phyloP scores from a whole-genome alignment of 2,329 filamentous ascomycete species.

The Phoma sp. region DNA sequence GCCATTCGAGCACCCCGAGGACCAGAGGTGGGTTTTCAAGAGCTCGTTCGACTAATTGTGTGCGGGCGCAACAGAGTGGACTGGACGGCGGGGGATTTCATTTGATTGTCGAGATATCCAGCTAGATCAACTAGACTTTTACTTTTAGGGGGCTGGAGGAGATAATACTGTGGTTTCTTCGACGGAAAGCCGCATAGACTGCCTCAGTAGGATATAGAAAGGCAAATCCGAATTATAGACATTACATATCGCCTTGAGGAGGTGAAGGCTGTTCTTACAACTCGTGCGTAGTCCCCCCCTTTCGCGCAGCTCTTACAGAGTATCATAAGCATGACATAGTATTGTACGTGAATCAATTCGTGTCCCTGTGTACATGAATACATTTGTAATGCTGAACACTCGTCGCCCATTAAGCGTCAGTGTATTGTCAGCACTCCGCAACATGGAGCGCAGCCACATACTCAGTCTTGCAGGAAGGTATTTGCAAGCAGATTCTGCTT shows the following conservation, averaged over 20 bases:
- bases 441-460: neutral
- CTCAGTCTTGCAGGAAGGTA: constrained; percentile 27
- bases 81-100: constrained; percentile 8
- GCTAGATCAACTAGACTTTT: constrained; percentile 35
- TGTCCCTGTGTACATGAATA: neutral
- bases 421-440: neutral
- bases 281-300: neutral
- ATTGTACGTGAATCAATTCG: neutral
- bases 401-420: neutral
- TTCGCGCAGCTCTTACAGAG: neutral
- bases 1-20: constrained; percentile 71
- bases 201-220: neutral
- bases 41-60: constrained; percentile 49
- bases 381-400: neutral
- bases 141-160: constrained; percentile 15
- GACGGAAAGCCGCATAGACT: neutral
- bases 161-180: neutral
- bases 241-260: neutral
- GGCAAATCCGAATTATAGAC: neutral
- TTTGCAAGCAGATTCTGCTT: constrained; percentile 31
- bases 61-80: neutral
- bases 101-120: constrained; percentile 40
- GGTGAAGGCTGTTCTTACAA: neutral
- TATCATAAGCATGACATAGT: neutral
- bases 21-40: constrained; percentile 56